These are phyloP conservation scores for Colletotrichum filicis DNA, from an alignment of 2,329 filamentous ascomycete species.

Conservation along the genomic window DNA sequence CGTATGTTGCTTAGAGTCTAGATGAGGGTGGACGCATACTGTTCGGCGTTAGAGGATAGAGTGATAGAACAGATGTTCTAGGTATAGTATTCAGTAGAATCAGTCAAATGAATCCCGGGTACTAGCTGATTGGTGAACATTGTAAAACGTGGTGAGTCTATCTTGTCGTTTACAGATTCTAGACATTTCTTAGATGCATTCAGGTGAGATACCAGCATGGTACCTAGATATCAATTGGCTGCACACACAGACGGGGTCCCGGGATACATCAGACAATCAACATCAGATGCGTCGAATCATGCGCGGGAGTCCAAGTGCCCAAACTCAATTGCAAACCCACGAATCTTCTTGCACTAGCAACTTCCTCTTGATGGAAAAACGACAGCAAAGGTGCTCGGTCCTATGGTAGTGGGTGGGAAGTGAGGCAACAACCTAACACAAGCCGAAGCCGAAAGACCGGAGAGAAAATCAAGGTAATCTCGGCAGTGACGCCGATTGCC, in stretches of 20 bases:
- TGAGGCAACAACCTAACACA: background rate
- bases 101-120: background rate
- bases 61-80: background rate
- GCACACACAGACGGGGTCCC: background rate
- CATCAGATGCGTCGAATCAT: background rate
- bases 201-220: background rate
- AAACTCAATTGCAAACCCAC: background rate
- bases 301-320: background rate
- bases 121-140: background rate
- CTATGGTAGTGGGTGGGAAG: background rate
- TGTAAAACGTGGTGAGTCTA: background rate
- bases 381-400: too few species aligned
- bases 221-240: background rate
- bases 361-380: accelerated
- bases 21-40: background rate
- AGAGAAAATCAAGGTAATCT: background rate
- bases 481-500: slow-evolving; percentile 10
- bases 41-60: background rate
- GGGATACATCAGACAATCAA: background rate
- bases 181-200: too few species aligned
- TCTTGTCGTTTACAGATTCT: too few species aligned
- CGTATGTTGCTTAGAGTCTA: background rate
- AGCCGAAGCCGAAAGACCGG: background rate
- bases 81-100: background rate
- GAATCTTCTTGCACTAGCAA: too few species aligned